These are phyloP conservation scores for Cicer bijugum DNA, from an alignment of 306 rosid species.

Conservation along the genomic window DNA sequence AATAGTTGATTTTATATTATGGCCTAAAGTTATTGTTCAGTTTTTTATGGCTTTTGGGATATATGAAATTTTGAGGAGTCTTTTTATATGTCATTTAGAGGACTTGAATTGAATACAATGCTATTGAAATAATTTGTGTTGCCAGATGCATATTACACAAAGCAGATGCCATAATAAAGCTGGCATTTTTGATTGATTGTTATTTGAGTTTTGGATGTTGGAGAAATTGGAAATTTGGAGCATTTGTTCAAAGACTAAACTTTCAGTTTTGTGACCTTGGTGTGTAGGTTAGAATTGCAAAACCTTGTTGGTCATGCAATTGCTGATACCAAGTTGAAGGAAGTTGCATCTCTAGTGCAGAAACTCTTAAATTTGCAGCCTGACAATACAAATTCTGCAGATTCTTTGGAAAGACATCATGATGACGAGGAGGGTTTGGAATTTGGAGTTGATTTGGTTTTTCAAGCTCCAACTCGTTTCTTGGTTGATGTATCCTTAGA, in stretches of 20 bases:
- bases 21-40: slow-evolving; percentile 15
- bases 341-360: slow-evolving; percentile 69
- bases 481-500: slow-evolving; percentile 77
- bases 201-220: slow-evolving; percentile 32
- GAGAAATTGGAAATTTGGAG: slow-evolving; percentile 19
- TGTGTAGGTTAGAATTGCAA: slow-evolving; percentile 74
- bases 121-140: slow-evolving; percentile 33
- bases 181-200: slow-evolving; percentile 32
- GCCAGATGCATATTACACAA: slow-evolving; percentile 15
- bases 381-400: slow-evolving; percentile 43
- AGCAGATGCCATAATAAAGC: slow-evolving; percentile 24
- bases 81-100: slow-evolving; percentile 7
- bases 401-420: slow-evolving; percentile 44
- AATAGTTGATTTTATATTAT: slow-evolving; percentile 6
- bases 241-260: slow-evolving; percentile 37
- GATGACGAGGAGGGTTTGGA: slow-evolving; percentile 55
- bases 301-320: slow-evolving; percentile 65
- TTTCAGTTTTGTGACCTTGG: slow-evolving; percentile 31
- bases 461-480: slow-evolving; percentile 81
- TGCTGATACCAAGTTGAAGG: slow-evolving; percentile 65
- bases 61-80: background rate
- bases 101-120: slow-evolving; percentile 36
- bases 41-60: background rate
- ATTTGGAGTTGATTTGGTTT: slow-evolving; percentile 85
- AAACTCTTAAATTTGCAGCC: slow-evolving; percentile 69